A percentile compares a stretch with the other conserved stretches of the same genome.
Evolutionary conservation across 257 asterid genomes (phyloP).

Genomic region (Solanum megistacrolobum): DNA sequence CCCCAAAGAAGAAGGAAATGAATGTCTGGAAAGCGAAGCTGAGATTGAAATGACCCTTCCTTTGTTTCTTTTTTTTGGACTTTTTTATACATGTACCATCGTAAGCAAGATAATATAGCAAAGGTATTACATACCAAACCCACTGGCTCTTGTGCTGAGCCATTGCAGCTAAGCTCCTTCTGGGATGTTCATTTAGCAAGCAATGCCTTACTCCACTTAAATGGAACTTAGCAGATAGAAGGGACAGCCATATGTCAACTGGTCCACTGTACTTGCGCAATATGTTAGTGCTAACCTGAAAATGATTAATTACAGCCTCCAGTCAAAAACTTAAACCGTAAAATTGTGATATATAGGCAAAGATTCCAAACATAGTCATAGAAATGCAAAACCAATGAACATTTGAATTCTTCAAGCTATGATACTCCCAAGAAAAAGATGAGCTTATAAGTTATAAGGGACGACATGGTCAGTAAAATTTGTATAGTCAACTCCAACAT

Average conservation of each 20-base stretch:
- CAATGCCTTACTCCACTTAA: conserved; percentile 26
- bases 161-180: conserved; percentile 70
- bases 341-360: background rate
- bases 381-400: background rate
- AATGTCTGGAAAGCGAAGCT: background rate
- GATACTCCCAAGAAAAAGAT: background rate
- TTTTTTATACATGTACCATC: background rate
- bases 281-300: conserved; percentile 63
- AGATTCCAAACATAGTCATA: background rate
- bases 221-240: conserved; percentile 18
- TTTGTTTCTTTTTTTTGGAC: background rate
- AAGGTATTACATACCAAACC: conserved; percentile 53
- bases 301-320: background rate
- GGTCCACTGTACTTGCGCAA: conserved; percentile 83
- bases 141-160: conserved; percentile 88
- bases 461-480: background rate
- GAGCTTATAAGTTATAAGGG: background rate
- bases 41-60: background rate
- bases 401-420: background rate
- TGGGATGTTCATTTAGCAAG: conserved; percentile 55
- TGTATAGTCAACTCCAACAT: background rate
- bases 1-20: background rate
- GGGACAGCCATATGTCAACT: conserved; percentile 67
- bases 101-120: background rate
- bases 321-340: background rate